Evolutionary conservation across 1,284 basidiomycete species (phyloP).

Genomic region (Microbotryum lychnidis-dioicae): DNA sequence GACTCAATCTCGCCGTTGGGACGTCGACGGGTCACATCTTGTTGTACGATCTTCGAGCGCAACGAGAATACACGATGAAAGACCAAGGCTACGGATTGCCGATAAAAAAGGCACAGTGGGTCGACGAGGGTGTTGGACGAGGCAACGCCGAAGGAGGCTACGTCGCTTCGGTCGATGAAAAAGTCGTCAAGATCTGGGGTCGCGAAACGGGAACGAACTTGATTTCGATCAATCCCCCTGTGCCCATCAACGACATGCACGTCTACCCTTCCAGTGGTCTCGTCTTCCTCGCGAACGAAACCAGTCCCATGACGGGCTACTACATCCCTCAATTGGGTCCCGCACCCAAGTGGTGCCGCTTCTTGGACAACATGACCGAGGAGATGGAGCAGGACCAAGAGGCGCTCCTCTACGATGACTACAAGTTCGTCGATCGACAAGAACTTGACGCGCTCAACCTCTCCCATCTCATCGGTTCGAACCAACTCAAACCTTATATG

Average conservation of each 20-base stretch:
- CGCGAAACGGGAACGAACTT: conserved; percentile 68
- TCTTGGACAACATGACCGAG: conserved; percentile 96
- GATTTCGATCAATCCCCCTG: conserved; percentile 81
- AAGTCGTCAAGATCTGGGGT: conserved; percentile 94
- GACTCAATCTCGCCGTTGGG: conserved; percentile 85
- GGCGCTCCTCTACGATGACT: conserved; percentile 73
- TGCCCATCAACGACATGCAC: conserved; percentile 80
- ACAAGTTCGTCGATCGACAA: conserved; percentile 86
- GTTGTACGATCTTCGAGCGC: conserved; percentile 85
- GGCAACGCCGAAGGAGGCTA: conserved; percentile 59
- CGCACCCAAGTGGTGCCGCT: conserved; percentile 92
- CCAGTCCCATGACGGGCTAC: conserved; percentile 80
- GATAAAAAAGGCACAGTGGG: conserved; percentile 79
- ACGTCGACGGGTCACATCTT: conserved; percentile 91
- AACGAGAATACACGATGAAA: conserved; percentile 74
- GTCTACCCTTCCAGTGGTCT: conserved; percentile 77
- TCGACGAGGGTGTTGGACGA: conserved; percentile 63
- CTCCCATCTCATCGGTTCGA: conserved; percentile 86
- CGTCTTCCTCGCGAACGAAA: conserved; percentile 82
- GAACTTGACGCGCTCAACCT: conserved; percentile 87
- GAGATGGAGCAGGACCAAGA: conserved; percentile 78
- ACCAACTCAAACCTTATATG: conserved; percentile 97
- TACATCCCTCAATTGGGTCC: conserved; percentile 95
- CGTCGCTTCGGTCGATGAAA: conserved; percentile 81
- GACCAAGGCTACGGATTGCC: conserved; percentile 96